Percentiles rank a stretch among this genome's conserved stretches.
These are phyloP conservation scores for Afroboletus lepidellus DNA, from an alignment of 1,284 basidiomycete species.

Conservation along the genomic window DNA sequence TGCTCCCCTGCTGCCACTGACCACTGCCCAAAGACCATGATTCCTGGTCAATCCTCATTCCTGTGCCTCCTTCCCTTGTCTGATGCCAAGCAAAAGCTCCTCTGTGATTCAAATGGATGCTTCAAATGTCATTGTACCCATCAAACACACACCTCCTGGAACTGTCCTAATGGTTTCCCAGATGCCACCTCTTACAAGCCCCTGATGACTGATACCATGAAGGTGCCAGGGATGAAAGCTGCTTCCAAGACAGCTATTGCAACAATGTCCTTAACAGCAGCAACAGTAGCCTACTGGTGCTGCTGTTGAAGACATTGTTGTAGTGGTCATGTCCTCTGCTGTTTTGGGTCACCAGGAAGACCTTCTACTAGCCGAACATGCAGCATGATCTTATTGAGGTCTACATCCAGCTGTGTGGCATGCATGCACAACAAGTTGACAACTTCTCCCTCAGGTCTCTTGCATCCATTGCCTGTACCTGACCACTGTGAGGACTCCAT, in stretches of 20 bases:
- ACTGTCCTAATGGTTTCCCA: not conserved
- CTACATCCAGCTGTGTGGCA: not conserved
- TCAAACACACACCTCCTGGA: not conserved
- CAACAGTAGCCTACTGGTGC: no score
- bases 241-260: no score
- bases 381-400: not conserved
- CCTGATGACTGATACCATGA: not conserved
- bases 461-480: not conserved
- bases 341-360: no score
- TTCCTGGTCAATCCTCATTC: no score
- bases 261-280: no score
- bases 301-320: no score
- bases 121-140: not conserved
- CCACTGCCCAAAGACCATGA: no score
- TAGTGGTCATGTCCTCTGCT: no score
- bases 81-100: not conserved
- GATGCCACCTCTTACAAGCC: not conserved
- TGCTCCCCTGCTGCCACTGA: no score
- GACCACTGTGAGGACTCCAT: not conserved
- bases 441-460: not conserved
- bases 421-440: not conserved
- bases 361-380: not conserved
- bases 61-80: not conserved
- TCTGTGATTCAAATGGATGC: not conserved
- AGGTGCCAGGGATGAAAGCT: no score